These are phyloP conservation scores for Crithidia sp. DNA, from an alignment of 208 protist species.

Conservation along the genomic window DNA sequence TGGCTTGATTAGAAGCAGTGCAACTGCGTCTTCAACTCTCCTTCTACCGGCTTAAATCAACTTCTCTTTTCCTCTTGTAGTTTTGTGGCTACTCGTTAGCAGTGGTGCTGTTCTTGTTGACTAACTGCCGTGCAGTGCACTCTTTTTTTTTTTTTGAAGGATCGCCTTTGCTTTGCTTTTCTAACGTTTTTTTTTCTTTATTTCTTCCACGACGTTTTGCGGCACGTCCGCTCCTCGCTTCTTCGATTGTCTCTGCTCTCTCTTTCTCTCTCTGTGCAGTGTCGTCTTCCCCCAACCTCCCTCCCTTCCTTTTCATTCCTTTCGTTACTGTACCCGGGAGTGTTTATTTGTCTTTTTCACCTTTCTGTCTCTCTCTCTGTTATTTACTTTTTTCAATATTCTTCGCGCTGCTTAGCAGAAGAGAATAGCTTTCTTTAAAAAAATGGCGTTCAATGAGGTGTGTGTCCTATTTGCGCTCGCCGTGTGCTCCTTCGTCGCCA, in stretches of 20 bases:
- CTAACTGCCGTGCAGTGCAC: background rate
- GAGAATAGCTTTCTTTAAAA: too few species aligned
- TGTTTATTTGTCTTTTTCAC: background rate
- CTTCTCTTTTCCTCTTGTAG: background rate
- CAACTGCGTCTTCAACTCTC: too few species aligned
- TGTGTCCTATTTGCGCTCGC: constrained; percentile 27
- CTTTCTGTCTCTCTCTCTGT: constrained; percentile 6
- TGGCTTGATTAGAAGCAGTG: too few species aligned
- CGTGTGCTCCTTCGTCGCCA: constrained; percentile 39
- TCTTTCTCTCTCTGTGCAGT: constrained; percentile 8
- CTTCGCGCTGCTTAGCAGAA: too few species aligned
- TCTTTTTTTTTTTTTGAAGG: background rate
- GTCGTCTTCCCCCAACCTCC: background rate
- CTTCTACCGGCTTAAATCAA: too few species aligned
- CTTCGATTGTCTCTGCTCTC: background rate
- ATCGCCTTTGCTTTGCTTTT: background rate
- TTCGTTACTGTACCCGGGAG: background rate
- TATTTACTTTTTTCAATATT: background rate
- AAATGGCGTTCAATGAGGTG: constrained; percentile 16
- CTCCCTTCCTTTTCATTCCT: constrained; percentile 9
- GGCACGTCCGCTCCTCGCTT: background rate
- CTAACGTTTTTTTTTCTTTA: background rate
- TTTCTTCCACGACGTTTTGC: background rate
- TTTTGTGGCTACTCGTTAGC: background rate
- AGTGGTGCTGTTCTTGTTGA: background rate